Conservation (phyloP, 1,284 basidiomycete species). For the Gomphus bonarii region DNA sequence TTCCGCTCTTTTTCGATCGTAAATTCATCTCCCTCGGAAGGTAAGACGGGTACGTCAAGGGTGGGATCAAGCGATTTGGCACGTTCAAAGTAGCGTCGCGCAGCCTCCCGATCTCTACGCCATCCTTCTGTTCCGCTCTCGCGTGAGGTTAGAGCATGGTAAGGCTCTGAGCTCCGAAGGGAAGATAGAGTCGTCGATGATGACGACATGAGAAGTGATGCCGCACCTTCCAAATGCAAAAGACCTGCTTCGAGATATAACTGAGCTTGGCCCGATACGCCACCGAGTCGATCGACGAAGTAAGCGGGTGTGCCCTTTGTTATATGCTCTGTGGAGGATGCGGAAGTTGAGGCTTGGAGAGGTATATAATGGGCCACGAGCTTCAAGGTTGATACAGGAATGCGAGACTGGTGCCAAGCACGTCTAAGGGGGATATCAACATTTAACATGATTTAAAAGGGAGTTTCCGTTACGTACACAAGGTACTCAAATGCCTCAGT, state of each 20-base stretch:
- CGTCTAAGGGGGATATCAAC: conserved; percentile 35
- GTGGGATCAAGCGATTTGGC: conserved; percentile 46
- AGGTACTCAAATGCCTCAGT: conserved; percentile 73
- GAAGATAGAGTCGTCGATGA: conserved; percentile 60
- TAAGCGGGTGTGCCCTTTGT: conserved; percentile 40
- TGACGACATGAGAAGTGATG: conserved; percentile 51
- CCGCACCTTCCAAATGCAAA: conserved; percentile 65
- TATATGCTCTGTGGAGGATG: conserved; percentile 18
- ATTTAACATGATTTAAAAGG: conserved; percentile 4
- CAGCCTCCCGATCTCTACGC: conserved; percentile 58
- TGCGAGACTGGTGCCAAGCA: conserved; percentile 66
- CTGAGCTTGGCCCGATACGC: conserved; percentile 48
- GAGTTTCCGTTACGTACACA: conserved; percentile 36
- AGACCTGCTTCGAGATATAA: conserved; percentile 68
- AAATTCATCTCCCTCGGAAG: conserved; percentile 33
- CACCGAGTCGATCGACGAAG: conserved; percentile 55
- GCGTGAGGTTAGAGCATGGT: conserved; percentile 12
- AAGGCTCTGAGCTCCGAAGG: conserved; percentile 35
- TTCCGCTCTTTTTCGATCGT: conserved; percentile 10
- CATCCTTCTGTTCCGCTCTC: conserved; percentile 54
- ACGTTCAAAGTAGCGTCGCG: conserved; percentile 57
- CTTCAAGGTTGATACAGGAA: conserved; percentile 64
- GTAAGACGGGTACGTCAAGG: conserved; percentile 57
- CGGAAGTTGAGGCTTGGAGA: conserved; percentile 26
- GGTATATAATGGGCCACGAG: conserved; percentile 62